These are phyloP conservation scores for Podaxis sp. DNA, from an alignment of 768 basidiomycete genomes.

Conservation along the genomic window DNA sequence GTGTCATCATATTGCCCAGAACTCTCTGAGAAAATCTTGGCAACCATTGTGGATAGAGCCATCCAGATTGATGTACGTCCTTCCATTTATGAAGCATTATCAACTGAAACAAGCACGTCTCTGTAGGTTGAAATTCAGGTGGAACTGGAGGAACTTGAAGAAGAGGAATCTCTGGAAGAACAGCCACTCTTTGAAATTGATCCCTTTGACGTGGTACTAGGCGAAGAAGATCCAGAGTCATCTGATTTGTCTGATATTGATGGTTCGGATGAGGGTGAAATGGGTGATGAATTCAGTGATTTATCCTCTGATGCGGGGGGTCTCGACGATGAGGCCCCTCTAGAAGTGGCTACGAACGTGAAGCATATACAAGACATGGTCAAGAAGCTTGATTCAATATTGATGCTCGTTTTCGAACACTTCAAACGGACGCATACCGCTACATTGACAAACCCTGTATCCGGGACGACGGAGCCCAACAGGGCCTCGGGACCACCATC, in stretches of 20 bases:
- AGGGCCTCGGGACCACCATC: conserved; percentile 23
- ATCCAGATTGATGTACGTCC: conserved; percentile 89
- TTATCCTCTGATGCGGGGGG: conserved; percentile 70
- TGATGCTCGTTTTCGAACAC: conserved; percentile 83
- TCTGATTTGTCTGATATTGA: conserved; percentile 43
- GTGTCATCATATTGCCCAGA: conserved; percentile 88
- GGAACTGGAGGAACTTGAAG: conserved; percentile 90
- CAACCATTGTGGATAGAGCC: conserved; percentile 88
- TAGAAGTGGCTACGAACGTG: conserved; percentile 54
- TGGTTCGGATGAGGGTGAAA: conserved; percentile 43
- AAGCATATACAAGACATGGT: conserved; percentile 84
- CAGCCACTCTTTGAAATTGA: conserved; percentile 65
- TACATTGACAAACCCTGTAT: background rate
- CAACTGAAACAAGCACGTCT: background rate
- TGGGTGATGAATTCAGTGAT: conserved; percentile 64
- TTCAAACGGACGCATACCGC: conserved; percentile 51
- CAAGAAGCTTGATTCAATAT: conserved; percentile 85
- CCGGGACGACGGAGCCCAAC: conserved; percentile 14
- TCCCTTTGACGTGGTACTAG: conserved; percentile 80
- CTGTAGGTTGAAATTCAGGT: conserved; percentile 92
- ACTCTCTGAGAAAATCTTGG: conserved; percentile 78
- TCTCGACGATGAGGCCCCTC: conserved; percentile 34
- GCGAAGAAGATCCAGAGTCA: conserved; percentile 57
- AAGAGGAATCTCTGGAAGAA: conserved; percentile 49
- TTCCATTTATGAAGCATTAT: background rate